Percentiles rank a stretch among this genome's conserved stretches.
Evolutionary conservation across 2,329 filamentous ascomycete species (phyloP).

Genomic region (Chaetomium sp.): DNA sequence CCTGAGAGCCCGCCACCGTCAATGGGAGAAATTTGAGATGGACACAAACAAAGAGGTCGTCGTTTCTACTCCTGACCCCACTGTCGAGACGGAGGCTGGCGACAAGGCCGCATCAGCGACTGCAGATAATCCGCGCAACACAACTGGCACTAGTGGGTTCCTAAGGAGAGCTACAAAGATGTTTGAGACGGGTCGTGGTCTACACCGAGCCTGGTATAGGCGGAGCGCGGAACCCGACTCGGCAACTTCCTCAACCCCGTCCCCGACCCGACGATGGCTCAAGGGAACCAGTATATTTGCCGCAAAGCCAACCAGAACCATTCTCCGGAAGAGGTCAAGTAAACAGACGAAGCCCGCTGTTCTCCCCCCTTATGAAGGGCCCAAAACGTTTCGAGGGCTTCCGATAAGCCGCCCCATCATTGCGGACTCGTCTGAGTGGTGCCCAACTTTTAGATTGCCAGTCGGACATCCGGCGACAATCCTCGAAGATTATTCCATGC

Average conservation of each 20-base stretch:
- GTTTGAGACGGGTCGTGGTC: not conserved
- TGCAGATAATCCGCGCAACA: not conserved
- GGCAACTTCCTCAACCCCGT: not conserved
- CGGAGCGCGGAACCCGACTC: not conserved
- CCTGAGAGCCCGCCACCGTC: not conserved
- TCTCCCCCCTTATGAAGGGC: not conserved
- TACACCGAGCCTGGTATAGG: not conserved
- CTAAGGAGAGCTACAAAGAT: not conserved
- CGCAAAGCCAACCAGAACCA: not conserved
- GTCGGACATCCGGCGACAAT: not conserved
- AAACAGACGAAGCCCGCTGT: not conserved
- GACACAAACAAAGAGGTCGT: conserved; percentile 3
- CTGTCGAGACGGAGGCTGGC: not conserved
- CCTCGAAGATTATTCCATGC: not conserved
- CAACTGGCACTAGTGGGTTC: not conserved
- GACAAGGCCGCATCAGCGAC: not conserved
- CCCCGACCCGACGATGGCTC: not conserved
- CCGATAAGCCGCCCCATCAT: not conserved
- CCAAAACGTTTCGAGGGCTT: not conserved
- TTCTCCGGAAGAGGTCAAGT: not conserved
- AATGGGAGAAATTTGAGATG: conserved; percentile 4
- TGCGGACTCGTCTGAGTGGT: not conserved
- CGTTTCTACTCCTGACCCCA: not conserved
- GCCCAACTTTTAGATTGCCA: not conserved
- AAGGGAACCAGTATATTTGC: not conserved